phyloP scores from a whole-genome alignment of 73 alveolate species.

The Uronychia setigera region DNA sequence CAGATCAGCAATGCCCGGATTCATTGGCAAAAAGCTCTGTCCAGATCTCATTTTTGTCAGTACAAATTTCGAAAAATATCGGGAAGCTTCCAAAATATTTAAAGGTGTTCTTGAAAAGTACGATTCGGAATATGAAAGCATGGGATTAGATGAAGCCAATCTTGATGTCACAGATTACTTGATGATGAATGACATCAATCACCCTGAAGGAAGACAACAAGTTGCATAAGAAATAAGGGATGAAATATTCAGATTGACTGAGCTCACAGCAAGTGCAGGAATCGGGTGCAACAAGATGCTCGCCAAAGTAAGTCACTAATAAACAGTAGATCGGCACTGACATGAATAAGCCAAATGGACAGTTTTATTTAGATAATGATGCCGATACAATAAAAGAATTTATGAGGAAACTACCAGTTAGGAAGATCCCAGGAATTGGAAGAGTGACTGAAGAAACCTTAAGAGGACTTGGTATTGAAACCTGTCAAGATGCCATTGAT shows the following conservation, averaged over 20 bases:
- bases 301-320: slow-evolving; percentile 83
- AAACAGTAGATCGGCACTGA: slow-evolving; percentile 71
- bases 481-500: slow-evolving; percentile 70
- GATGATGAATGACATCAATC: slow-evolving; percentile 39
- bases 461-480: slow-evolving; percentile 62
- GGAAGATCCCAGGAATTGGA: slow-evolving; percentile 97
- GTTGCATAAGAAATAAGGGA: slow-evolving; percentile 85
- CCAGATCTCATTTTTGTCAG: slow-evolving; percentile 90
- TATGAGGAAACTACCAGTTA: slow-evolving; percentile 74
- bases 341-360: slow-evolving; percentile 98
- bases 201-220: slow-evolving; percentile 76
- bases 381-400: slow-evolving; percentile 70
- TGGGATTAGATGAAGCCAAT: slow-evolving; percentile 97
- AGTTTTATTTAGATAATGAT: slow-evolving; percentile 74
- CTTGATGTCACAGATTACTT: slow-evolving; percentile 91
- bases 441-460: slow-evolving; percentile 76
- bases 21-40: slow-evolving; percentile 97
- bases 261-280: slow-evolving; percentile 98
- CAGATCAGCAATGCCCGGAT: slow-evolving; percentile 99
- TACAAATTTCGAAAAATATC: slow-evolving; percentile 80
- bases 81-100: slow-evolving; percentile 59
- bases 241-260: slow-evolving; percentile 74
- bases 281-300: slow-evolving; percentile 97
- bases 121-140: slow-evolving; percentile 88
- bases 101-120: slow-evolving; percentile 81